These are phyloP conservation scores for Cyberlindnera mycetangii DNA, from an alignment of 805 yeast genomes.

Conservation along the genomic window DNA sequence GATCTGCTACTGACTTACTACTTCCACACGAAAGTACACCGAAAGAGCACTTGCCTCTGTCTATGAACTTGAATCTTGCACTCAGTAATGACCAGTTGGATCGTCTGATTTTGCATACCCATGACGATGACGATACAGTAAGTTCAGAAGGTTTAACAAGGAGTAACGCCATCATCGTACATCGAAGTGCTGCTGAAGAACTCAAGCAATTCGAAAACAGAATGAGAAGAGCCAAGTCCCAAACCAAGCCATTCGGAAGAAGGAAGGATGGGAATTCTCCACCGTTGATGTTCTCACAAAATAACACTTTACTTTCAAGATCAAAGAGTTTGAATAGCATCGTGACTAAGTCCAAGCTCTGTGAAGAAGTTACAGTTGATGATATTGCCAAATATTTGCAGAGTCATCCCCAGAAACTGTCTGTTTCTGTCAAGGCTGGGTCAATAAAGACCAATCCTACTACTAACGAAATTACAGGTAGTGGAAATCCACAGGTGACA, in stretches of 20 bases:
- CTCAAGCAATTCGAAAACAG: neutral
- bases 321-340: conserved; percentile 12
- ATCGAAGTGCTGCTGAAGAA: neutral
- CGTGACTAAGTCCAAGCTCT: neutral
- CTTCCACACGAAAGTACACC: neutral
- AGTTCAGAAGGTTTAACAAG: neutral
- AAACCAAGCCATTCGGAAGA: neutral
- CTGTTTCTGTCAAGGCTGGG: neutral
- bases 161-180: neutral
- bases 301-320: neutral
- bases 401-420: neutral
- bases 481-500: neutral
- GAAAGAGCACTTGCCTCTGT: neutral
- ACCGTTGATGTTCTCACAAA: conserved; percentile 14
- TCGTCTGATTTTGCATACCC: conserved; percentile 6
- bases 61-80: neutral
- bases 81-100: conserved; percentile 12
- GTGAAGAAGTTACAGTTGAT: neutral
- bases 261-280: neutral
- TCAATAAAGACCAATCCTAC: neutral
- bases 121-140: neutral
- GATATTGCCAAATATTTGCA: neutral
- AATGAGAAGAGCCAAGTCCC: neutral
- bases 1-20: too few relatives aligned
- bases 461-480: neutral